Base-by-base conservation (phyloP, 495 filamentous ascomycete genomes). In the Amphirosellinia nigrospora region DNA sequence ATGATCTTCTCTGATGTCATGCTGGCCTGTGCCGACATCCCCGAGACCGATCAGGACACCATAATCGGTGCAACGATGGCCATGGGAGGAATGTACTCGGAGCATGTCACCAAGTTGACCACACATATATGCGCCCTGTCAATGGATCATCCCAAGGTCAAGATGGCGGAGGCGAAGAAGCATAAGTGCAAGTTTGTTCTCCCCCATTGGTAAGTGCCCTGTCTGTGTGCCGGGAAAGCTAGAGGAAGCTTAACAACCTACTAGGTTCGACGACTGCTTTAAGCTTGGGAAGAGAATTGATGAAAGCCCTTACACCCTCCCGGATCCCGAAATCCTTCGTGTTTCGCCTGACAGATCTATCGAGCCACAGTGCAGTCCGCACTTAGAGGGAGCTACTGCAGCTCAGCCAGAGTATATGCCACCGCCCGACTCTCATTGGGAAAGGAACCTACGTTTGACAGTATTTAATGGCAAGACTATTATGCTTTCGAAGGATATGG, bases 191-290 rank as follows among this genome's bases (percentile, higher is more conserved):
- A 93, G 78, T 90, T 96, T 66, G 92, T 99, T n/a, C 84, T 98
- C 60, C 96, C 96, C 36, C 96, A 99, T 77, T 98, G 96, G 96
- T 94, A 84, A 73, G 84, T 64, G 30, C 71, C 7, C 30, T 28
- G 26, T 62, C 58, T 56, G 52, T 23, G 46, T 2, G 23, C 4
- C 2, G n/a, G 36, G 28, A 26, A 34, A 28, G 66, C 48, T 69
- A 26, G 53, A 6, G 30, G 34, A 55, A 16, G 60, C 46, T 64
- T 77, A 84, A 70, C 83, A 66, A 13, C 58, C 48, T 10, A 21
- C 41, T 62, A 95, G 92, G 93, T 97, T 99, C 74, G 96, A 98
- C 72, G 95, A 97, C 75, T 99, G 96, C 78, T 86, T 99, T 41
- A 94, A 92, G 79, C 88, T 99, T 53, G 93, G 94, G 45, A 91